A percentile compares a stretch with the other conserved stretches of the same genome.
These are phyloP conservation scores for Aspergillus ibericus DNA, from an alignment of 2,329 filamentous ascomycete genomes.

Conservation along the genomic window DNA sequence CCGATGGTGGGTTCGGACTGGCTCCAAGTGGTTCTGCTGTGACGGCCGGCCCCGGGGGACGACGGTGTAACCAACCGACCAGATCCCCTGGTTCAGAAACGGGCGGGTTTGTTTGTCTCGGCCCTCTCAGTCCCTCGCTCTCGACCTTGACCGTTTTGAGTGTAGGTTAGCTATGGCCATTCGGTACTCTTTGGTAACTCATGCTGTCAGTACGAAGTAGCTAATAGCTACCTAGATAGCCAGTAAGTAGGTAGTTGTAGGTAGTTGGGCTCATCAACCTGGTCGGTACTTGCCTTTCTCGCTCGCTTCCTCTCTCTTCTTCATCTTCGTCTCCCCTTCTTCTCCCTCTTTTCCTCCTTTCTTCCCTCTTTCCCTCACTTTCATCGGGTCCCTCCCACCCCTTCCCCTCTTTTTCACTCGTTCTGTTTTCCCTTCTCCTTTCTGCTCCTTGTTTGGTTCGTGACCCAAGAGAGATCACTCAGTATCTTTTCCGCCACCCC, in stretches of 20 bases:
- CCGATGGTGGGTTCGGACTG: neutral
- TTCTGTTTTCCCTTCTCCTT: constrained; percentile 10
- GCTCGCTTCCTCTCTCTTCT: constrained; percentile 11
- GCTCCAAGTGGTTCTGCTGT: constrained; percentile 12
- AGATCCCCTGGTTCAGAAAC: constrained; percentile 16
- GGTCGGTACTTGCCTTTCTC: constrained; percentile 7
- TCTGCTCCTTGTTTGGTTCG: constrained; percentile 1
- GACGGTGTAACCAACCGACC: constrained; percentile 20
- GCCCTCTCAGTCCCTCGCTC: constrained; percentile 21
- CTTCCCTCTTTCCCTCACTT: constrained; percentile 6
- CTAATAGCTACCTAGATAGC: too few species aligned
- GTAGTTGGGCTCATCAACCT: neutral
- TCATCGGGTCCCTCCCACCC: constrained; percentile 5
- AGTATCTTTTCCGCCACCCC: constrained; percentile 11
- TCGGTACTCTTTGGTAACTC: too few species aligned
- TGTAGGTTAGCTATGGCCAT: neutral
- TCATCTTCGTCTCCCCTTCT: constrained; percentile 9
- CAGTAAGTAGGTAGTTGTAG: neutral
- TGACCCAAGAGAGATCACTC: neutral
- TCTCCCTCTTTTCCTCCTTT: constrained; percentile 15
- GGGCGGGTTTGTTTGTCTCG: constrained; percentile 21
- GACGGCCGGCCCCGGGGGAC: constrained; percentile 18
- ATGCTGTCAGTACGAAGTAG: neutral
- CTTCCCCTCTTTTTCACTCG: constrained; percentile 11
- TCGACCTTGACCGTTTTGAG: constrained; percentile 18